Evolutionary conservation across 2,329 filamentous ascomycete species (phyloP).

Genomic region (Hansfordia pulvinata): DNA sequence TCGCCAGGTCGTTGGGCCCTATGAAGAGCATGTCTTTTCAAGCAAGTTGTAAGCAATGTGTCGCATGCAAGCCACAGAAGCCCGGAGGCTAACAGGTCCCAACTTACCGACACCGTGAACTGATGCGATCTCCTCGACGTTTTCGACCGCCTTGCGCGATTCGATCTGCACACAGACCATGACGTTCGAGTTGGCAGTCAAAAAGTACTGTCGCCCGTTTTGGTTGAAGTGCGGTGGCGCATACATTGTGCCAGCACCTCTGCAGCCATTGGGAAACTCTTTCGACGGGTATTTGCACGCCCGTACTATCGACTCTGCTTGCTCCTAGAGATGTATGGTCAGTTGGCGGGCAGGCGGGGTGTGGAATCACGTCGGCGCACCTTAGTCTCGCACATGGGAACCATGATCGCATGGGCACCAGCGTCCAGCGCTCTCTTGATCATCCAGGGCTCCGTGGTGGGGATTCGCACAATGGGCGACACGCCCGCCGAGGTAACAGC

Average conservation of each 20-base stretch:
- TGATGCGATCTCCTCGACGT: constrained; percentile 6
- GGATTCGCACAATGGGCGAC: constrained; percentile 4
- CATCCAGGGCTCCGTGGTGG: constrained; percentile 13
- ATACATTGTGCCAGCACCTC: constrained; percentile 17
- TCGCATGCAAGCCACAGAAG: no score
- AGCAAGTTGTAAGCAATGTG: no score
- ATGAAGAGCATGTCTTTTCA: constrained; percentile 12
- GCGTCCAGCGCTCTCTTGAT: constrained; percentile 17
- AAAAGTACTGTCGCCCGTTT: constrained; percentile 11
- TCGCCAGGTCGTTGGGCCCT: constrained; percentile 11
- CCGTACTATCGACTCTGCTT: constrained; percentile 11
- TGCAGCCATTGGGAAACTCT: constrained; percentile 9
- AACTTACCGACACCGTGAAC: constrained; percentile 7
- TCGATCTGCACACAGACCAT: constrained; percentile 13
- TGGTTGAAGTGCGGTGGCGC: constrained; percentile 14
- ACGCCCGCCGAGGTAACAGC: constrained; percentile 2
- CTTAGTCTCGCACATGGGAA: constrained; percentile 11
- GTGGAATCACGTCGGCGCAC: no score
- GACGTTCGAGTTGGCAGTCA: constrained; percentile 10
- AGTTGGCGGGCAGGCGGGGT: no score
- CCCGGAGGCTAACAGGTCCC: no score
- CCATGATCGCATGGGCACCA: constrained; percentile 17
- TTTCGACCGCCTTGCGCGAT: constrained; percentile 5
- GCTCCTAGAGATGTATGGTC: no score
- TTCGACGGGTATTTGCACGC: constrained; percentile 13